phyloP scores from a whole-genome alignment of 2,329 filamentous ascomycete genomes.

The Aureobasidium namibiae region DNA sequence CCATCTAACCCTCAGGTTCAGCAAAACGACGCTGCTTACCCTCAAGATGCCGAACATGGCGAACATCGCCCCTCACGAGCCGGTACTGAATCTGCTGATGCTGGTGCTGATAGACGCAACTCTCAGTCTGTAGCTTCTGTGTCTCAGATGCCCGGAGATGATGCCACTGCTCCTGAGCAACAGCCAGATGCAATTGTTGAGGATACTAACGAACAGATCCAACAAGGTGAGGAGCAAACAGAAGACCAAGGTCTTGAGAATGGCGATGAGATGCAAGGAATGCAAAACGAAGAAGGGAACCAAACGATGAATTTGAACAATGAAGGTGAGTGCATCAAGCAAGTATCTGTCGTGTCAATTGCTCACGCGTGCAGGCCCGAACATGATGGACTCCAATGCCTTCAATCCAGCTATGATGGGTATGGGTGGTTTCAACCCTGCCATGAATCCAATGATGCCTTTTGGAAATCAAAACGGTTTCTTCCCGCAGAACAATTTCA shows the following conservation, averaged over 20 bases:
- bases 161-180: background rate
- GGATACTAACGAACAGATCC: background rate
- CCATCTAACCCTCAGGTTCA: slow-evolving; percentile 18
- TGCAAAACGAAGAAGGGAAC: background rate
- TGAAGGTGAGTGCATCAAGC: background rate
- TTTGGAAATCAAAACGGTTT: slow-evolving; percentile 6
- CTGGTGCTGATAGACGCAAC: background rate
- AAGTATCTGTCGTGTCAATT: background rate
- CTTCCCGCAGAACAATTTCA: slow-evolving; percentile 8
- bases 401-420: slow-evolving; percentile 5
- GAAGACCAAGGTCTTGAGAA: background rate
- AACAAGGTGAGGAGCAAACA: background rate
- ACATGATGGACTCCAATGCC: slow-evolving; percentile 3
- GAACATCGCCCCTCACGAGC: slow-evolving; percentile 4
- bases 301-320: background rate
- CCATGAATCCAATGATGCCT: slow-evolving; percentile 2
- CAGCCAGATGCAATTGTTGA: slow-evolving; percentile 1
- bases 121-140: slow-evolving; percentile 4
- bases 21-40: background rate
- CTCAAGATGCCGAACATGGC: background rate
- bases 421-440: slow-evolving; percentile 1
- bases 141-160: background rate
- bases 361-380: background rate
- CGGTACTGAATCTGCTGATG: background rate
- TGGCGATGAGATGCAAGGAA: slow-evolving; percentile 2